These are phyloP conservation scores for Gremmenia infestans DNA, from an alignment of 2,329 filamentous ascomycete species.

Conservation along the genomic window DNA sequence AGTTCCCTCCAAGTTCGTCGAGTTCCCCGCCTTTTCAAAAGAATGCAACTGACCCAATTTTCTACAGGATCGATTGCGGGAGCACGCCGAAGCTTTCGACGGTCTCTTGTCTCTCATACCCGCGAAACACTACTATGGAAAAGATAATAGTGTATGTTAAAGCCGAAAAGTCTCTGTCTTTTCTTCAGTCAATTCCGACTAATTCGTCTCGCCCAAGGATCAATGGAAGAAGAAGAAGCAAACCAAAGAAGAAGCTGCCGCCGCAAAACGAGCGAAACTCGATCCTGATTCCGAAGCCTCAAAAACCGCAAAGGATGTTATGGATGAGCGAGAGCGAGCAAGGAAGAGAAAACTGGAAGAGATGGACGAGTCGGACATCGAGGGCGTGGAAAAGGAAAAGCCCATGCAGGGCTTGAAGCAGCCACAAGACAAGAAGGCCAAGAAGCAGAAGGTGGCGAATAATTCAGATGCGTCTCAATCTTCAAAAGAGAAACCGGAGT, in stretches of 20 bases:
- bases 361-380: slow-evolving; percentile 46
- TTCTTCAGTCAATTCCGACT: slow-evolving; percentile 8
- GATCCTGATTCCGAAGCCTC: slow-evolving; percentile 85
- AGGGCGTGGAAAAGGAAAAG: slow-evolving; percentile 53
- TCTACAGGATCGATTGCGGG: slow-evolving; percentile 46
- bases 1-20: slow-evolving; percentile 29
- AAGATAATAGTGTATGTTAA: slow-evolving; percentile 60
- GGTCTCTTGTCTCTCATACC: slow-evolving; percentile 66
- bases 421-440: slow-evolving; percentile 36
- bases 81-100: slow-evolving; percentile 35
- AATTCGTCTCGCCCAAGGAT: slow-evolving; percentile 50
- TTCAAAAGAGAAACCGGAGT: slow-evolving; percentile 33
- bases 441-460: slow-evolving; percentile 49
- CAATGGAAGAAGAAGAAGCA: slow-evolving; percentile 97
- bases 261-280: slow-evolving; percentile 81
- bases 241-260: slow-evolving; percentile 80
- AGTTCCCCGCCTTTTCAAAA: slow-evolving; percentile 20
- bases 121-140: slow-evolving; percentile 65
- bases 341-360: slow-evolving; percentile 79
- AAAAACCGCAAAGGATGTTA: slow-evolving; percentile 87
- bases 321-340: slow-evolving; percentile 63
- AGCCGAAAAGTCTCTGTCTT: not conserved
- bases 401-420: slow-evolving; percentile 60
- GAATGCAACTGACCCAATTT: slow-evolving; percentile 6
- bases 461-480: not conserved